A percentile compares a stretch with the other conserved stretches of the same genome.
Conservation (phyloP, 202 grass and related monocot species). For the Cymbopogon flexuosus region DNA sequence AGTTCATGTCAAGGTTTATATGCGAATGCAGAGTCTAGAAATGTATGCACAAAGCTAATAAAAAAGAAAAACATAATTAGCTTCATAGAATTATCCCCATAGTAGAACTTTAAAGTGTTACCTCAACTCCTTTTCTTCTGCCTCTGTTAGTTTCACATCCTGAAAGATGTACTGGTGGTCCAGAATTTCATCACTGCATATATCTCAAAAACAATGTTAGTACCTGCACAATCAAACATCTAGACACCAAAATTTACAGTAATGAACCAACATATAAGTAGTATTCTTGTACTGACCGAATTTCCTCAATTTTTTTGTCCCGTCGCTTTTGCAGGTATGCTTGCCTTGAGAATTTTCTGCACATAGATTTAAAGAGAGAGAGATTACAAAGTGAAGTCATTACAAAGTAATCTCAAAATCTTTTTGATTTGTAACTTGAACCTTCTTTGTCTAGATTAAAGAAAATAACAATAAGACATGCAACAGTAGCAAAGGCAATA, state of each 20-base stretch:
- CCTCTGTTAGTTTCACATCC: constrained; percentile 71
- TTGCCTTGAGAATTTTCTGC: constrained; percentile 87
- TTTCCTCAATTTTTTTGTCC: constrained; percentile 89
- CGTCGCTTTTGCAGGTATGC: constrained; percentile 79
- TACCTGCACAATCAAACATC: not conserved
- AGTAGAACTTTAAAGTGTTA: constrained; percentile 29
- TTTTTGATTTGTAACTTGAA: not conserved
- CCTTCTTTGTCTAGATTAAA: not conserved
- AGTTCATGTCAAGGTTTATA: constrained; percentile 30
- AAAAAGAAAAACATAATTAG: not conserved
- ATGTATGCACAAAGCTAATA: not conserved
- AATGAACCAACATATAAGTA: constrained; percentile 26
- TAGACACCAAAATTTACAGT: constrained; percentile 1
- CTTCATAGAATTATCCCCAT: constrained; percentile 21
- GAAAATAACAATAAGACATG: not conserved
- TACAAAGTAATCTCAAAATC: constrained; percentile 1
- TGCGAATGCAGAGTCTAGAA: constrained; percentile 3
- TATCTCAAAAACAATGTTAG: constrained; percentile 18
- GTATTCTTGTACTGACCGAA: constrained; percentile 52
- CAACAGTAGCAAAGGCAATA: not conserved
- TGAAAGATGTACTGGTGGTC: constrained; percentile 90
- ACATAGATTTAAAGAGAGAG: constrained; percentile 25
- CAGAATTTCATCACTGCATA: constrained; percentile 79
- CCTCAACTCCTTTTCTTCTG: constrained; percentile 78
- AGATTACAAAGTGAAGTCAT: not conserved